Base-by-base conservation (phyloP, 169 alveolate genomes). In the Plasmodium ovale region DNA sequence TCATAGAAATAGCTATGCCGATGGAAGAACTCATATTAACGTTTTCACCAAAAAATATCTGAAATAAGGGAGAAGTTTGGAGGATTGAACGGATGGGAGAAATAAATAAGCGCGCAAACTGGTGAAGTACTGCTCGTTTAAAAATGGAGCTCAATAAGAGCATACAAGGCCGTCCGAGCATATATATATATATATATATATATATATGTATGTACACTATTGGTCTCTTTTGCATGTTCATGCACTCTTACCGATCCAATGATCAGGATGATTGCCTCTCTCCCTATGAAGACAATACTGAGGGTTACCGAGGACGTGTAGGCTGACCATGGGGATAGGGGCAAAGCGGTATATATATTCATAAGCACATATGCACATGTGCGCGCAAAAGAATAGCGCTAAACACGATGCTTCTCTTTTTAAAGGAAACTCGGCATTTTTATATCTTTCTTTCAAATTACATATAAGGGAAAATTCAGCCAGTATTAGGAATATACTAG, bases 1-100 rank as follows among this genome's bases (percentile, higher is more conserved):
- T 42, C 88, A 74, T 74, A 23, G 88, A 74, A 42, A 74, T 74
- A 16, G 65, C 88, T 59, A 74, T 74, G 10, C 88, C 88, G 23
- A 74, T 74, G 44, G 88, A 74, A n/a, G 88, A 74, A 25, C 74
- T 74, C 12, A 74, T 27, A 74, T 74, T 44, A 64, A 74, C 29
- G 7, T 74, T 74, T 58, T 74, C 88, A 27, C 88, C 72, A 59
- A 74, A 74, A 74, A 74, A 74, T 72, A 72, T 4, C 87, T 72
- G 14, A 53, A 54, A 31, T 16, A 65, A 59, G 70, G 49, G 7
- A 12, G 29, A n/a, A 53, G 35, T 19, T 16, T 37, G 29, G 70
- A 25, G 7, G 6, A 59, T 3, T 25, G 44, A 12, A 29, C 31
- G n/a, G 19, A 56, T 69, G 23, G 12, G 33, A 44, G 42, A 58